These are phyloP conservation scores for Naegleria fowleri DNA, from an alignment of 208 protist species.

Conservation along the genomic window DNA sequence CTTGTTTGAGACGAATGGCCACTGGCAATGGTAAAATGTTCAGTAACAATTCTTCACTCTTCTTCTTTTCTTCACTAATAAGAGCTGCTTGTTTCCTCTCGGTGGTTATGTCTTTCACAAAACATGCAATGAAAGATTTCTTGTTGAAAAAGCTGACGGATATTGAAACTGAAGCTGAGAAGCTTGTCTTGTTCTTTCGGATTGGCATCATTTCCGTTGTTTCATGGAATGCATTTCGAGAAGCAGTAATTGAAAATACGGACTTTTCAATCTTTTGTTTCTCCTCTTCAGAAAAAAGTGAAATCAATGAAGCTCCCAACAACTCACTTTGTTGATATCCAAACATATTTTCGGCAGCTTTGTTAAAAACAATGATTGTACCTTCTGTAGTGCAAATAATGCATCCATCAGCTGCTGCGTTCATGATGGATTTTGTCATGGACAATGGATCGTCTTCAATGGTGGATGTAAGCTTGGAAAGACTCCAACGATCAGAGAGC, in stretches of 20 bases:
- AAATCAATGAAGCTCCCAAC: background rate
- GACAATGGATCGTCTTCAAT: background rate
- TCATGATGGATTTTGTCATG: background rate
- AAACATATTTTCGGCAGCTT: background rate
- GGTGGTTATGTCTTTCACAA: background rate
- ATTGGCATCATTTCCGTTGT: no score
- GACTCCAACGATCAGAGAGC: no score
- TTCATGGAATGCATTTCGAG: no score
- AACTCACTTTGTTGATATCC: background rate
- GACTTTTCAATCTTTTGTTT: no score
- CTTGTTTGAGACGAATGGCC: constrained; percentile 13
- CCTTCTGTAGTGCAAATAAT: background rate
- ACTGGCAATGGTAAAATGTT: constrained; percentile 30
- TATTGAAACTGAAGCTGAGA: no score
- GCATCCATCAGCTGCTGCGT: background rate
- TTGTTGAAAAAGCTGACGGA: background rate
- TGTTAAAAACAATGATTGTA: background rate
- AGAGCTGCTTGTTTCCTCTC: background rate
- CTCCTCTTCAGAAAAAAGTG: no score
- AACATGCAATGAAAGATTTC: background rate
- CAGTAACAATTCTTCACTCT: constrained; percentile 31
- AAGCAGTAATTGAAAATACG: no score
- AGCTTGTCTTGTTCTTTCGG: no score
- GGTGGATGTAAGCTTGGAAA: no score
- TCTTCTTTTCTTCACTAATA: constrained; percentile 2